Evolutionary conservation across 1,284 basidiomycete species (phyloP).

Genomic region (Boletus hoseneyae): DNA sequence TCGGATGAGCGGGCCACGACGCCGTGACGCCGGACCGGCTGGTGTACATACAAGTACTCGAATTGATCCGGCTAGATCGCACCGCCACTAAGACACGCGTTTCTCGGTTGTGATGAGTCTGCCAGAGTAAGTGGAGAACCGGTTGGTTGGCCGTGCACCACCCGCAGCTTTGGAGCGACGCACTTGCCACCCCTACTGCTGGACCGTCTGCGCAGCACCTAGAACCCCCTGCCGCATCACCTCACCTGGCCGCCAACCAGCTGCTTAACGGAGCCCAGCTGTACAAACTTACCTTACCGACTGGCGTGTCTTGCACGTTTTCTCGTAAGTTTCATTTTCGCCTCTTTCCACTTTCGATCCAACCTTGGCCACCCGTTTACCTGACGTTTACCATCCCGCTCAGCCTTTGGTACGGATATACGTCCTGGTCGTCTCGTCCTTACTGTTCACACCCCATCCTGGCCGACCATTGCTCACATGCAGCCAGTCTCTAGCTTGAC

Average conservation of each 20-base stretch:
- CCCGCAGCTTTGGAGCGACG: conserved; percentile 13
- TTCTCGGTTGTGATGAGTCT: conserved; percentile 22
- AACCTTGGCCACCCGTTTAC: conserved; percentile 36
- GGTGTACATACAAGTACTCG: not conserved
- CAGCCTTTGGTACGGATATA: conserved; percentile 25
- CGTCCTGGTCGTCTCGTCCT: conserved; percentile 23
- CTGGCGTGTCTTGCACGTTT: conserved; percentile 35
- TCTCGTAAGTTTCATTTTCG: conserved; percentile 27
- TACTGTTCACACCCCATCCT: conserved; percentile 24
- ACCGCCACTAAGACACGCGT: conserved; percentile 29
- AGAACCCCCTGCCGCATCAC: conserved; percentile 5
- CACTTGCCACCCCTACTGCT: conserved; percentile 1
- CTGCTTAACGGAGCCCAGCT: conserved; percentile 9
- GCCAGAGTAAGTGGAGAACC: not conserved
- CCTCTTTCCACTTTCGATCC: conserved; percentile 31
- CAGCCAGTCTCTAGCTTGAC: conserved; percentile 32
- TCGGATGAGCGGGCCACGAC: conserved; percentile 9
- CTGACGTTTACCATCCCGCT: conserved; percentile 38
- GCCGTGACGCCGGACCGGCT: conserved; percentile 4
- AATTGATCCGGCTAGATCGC: conserved; percentile 14
- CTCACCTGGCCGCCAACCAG: conserved; percentile 11
- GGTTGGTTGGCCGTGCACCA: conserved; percentile 9
- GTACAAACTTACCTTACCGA: conserved; percentile 7
- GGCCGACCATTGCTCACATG: conserved; percentile 29
- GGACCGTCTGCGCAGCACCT: conserved; percentile 16